These are phyloP conservation scores for Thuja plicata DNA, from an alignment of 83 land plant genomes.

Conservation along the genomic window DNA sequence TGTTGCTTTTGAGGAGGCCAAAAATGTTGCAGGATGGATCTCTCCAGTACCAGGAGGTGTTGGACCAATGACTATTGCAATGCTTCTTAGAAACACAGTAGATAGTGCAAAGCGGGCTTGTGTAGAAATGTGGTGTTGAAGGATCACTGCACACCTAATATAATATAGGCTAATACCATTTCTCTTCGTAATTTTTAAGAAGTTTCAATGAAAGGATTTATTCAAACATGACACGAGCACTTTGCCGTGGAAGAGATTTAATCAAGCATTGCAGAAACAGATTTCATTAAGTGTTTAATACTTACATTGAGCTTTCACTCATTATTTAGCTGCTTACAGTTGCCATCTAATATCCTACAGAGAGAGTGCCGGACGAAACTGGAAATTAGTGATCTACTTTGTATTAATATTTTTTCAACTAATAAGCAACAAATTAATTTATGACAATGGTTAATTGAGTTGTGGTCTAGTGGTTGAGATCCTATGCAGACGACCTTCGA, in stretches of 20 bases:
- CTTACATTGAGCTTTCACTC: background rate
- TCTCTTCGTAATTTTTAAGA: background rate
- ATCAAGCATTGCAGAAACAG: background rate
- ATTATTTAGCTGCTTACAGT: no score
- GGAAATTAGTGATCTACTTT: background rate
- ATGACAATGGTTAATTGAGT: background rate
- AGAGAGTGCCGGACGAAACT: background rate
- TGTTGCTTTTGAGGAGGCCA: constrained; percentile 71
- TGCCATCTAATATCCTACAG: background rate
- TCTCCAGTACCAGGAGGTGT: constrained; percentile 95
- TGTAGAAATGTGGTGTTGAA: constrained; percentile 4
- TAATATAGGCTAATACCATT: background rate
- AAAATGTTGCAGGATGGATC: constrained; percentile 77
- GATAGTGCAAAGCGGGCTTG: constrained; percentile 62
- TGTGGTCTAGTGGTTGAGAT: background rate
- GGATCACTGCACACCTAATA: background rate
- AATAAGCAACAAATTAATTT: background rate
- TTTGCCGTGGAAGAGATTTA: background rate
- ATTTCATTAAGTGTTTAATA: background rate
- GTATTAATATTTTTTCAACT: background rate
- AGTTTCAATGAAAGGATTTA: background rate
- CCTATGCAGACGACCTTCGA: no score
- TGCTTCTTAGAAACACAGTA: constrained; percentile 79
- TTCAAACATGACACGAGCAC: background rate
- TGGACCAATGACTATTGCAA: constrained; percentile 93